Base-by-base conservation (phyloP, 257 asterid species). In the Forsythia viridissima region DNA sequence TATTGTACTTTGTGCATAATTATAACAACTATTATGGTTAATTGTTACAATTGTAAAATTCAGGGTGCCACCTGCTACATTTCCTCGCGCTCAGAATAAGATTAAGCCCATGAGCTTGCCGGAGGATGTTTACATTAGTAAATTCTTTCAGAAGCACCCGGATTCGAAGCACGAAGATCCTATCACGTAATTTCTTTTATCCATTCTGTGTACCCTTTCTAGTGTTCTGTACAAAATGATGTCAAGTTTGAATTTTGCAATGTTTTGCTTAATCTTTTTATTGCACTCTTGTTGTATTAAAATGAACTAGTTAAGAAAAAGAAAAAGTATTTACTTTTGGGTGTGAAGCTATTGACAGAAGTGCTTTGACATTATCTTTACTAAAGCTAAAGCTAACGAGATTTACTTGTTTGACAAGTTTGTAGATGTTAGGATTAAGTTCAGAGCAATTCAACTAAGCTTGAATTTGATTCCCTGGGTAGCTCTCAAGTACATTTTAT, bases 21-120 rank as follows among this genome's bases (percentile, higher is more conserved):
- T 70, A 12, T 80, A 66, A 76, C 3, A 9, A 2, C 77, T 75
- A 5, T 5, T 12, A 75, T 34, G 40, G 72, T 75, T 5, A 8
- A 13, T 59, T 24, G 15, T 9, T 8, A n/a, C 57, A 5, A 20
- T 76, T 16, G 41, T 70, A 61, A 70, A 68, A 70, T 75, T 78
- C 84, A 94, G 99, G 91, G 93, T 89, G 0, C 98, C 99, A 6
- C 99, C 99, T 8, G 91, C 92, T 36, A 86, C 92, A 2, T 95
- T 95, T 85, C 97, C 93, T 39, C 91, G 92, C 8, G 88, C 93
- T 0, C 90, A 95, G 89, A 85, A 81, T 24, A 93, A 90, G 87
- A 84, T 95, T 8, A 88, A 84, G 85, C 90, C 80, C 15, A 90
- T 95, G 16, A 77, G 79, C 37, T 77, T 95, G 3, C 97, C 99